Percentiles rank a stretch among this genome's conserved stretches.
Conservation (phyloP, 805 yeast species). For the Metschnikowia lunata region DNA sequence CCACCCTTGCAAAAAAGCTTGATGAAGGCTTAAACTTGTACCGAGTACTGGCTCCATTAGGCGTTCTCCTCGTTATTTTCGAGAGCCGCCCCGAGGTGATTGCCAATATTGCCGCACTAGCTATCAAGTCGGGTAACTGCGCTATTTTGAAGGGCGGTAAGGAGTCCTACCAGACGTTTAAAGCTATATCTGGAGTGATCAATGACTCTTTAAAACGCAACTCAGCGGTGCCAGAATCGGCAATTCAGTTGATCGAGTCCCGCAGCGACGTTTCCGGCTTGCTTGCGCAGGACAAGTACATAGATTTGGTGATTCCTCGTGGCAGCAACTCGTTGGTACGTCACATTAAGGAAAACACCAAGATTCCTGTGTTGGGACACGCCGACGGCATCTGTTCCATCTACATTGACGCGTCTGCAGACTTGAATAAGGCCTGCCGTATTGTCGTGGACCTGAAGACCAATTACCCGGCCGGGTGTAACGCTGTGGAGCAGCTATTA, state of each 20-base stretch:
- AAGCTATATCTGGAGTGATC: conserved; percentile 72
- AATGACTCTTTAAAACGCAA: conserved; percentile 49
- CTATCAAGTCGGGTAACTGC: conserved; percentile 93
- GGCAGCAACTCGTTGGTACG: conserved; percentile 94
- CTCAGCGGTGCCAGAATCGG: conserved; percentile 73
- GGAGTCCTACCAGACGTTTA: conserved; percentile 82
- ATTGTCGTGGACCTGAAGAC: conserved; percentile 86
- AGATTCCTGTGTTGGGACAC: conserved; percentile 96
- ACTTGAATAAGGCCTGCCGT: conserved; percentile 68
- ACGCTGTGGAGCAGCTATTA: conserved; percentile 86
- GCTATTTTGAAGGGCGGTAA: conserved; percentile 98
- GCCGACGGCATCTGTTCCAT: conserved; percentile 97
- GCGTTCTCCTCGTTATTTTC: conserved; percentile 86
- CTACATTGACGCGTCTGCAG: conserved; percentile 74
- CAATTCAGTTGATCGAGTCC: conserved; percentile 83
- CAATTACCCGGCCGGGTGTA: conserved; percentile 98
- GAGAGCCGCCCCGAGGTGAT: conserved; percentile 98
- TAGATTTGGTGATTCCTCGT: conserved; percentile 94
- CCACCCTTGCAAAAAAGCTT: conserved; percentile 74
- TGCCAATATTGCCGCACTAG: conserved; percentile 93
- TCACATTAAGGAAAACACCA: conserved; percentile 78
- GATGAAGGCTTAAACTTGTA: conserved; percentile 86
- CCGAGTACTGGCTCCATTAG: conserved; percentile 89
- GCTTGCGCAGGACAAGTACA: conserved; percentile 78
- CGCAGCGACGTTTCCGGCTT: conserved; percentile 87